Base-by-base conservation (phyloP, 228 moss, liverwort and hornwort genomes). In the Sphagnum magellanicum region DNA sequence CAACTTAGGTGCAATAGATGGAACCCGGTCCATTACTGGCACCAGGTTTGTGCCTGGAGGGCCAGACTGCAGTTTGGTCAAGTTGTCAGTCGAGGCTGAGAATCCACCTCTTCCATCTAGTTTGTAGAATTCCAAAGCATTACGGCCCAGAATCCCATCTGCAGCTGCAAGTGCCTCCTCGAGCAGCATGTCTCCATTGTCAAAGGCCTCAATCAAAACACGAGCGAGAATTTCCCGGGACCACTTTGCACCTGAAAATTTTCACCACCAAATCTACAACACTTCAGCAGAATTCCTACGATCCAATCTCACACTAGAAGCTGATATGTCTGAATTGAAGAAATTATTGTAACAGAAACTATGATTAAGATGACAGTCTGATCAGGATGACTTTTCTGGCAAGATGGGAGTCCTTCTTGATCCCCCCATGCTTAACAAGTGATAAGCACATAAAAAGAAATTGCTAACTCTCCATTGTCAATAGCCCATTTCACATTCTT, bases 131-230 rank as follows among this genome's bases (percentile, higher is more conserved):
- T 84, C 81, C 16, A 87, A 50, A 0, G 87, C 87, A 59, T 87
- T 87, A 0, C 84, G 83, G 4, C 84, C 84, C 67, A 87, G n/a
- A 6, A 87, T 87, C 9, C 84, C 87, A 51, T 87, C 84, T 0
- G 81, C 87, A 0, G 87, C 87, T 5, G 84, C 55, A 53, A 83
- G 73, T 4, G 84, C 84, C 75, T 87, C 87, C 11, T 64, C 48
- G 49, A 87, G 75, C 15, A 84, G 81, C 74, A 87, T 71, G 71
- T 87, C 87, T 64, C 87, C 81, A 58, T 87, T 84, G 69, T 87
- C 84, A 15, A 84, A 84, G 6, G 87, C 87, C 60, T 83, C 84
- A 51, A 83, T 83, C 4, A 87, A 70, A 48, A 87, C 87, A 13
- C 84, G 84, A 3, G 84, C 60, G 11, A 87, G 77, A 50, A 87